phyloP scores from a whole-genome alignment of 768 basidiomycete genomes.

The Pleurotus ostreatus region DNA sequence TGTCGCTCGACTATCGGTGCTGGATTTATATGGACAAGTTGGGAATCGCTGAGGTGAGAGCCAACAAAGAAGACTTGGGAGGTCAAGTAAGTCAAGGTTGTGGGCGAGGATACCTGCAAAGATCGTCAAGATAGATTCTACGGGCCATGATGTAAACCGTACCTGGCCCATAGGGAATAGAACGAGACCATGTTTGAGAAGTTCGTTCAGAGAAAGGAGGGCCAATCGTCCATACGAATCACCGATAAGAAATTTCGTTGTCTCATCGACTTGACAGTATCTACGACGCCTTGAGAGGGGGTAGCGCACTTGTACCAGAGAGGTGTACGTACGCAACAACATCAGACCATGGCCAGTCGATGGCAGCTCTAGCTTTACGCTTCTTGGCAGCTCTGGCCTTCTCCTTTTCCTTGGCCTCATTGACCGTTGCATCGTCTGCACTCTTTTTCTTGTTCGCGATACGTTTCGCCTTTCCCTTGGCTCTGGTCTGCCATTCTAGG shows the following conservation, averaged over 20 bases:
- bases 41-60: constrained; percentile 80
- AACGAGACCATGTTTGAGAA: constrained; percentile 39
- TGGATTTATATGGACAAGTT: constrained; percentile 59
- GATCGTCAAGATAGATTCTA: not conserved
- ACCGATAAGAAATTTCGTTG: constrained; percentile 54
- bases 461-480: constrained; percentile 50
- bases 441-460: constrained; percentile 49
- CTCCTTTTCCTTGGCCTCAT: constrained; percentile 53
- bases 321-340: constrained; percentile 55
- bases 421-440: constrained; percentile 33
- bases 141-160: constrained; percentile 10
- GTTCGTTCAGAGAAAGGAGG: constrained; percentile 51
- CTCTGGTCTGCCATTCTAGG: constrained; percentile 43
- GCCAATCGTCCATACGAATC: constrained; percentile 71
- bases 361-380: constrained; percentile 48
- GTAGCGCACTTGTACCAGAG: not conserved
- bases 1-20: constrained; percentile 37
- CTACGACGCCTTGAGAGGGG: constrained; percentile 25
- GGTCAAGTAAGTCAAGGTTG: constrained; percentile 66
- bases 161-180: constrained; percentile 75
- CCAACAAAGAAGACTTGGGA: constrained; percentile 72
- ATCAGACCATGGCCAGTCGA: constrained; percentile 77
- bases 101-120: constrained; percentile 64
- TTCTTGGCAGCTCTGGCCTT: constrained; percentile 48
- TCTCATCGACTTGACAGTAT: constrained; percentile 45